Evolutionary conservation across 192 early-diverging fungal species (phyloP).

Genomic region (Phycomyces blakesleeanus): DNA sequence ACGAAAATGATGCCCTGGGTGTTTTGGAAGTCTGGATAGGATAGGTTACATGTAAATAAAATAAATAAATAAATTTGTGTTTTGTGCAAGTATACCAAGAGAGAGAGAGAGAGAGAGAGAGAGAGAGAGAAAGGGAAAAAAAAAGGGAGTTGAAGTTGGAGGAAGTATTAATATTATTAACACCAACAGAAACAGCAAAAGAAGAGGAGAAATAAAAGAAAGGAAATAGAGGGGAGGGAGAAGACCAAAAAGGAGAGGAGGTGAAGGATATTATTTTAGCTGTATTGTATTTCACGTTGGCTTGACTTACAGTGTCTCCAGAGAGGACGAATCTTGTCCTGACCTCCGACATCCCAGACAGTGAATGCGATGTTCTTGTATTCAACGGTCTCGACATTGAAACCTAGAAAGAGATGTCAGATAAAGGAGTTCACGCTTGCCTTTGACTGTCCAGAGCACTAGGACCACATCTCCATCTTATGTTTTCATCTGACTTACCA

Average conservation of each 20-base stretch:
- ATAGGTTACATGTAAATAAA: too few relatives aligned
- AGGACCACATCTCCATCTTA: not conserved
- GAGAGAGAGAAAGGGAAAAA: too few relatives aligned
- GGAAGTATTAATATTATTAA: too few relatives aligned
- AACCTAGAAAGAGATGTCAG: slow-evolving; percentile 49
- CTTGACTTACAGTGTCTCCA: slow-evolving; percentile 90
- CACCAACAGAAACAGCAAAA: too few relatives aligned
- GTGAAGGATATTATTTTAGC: not conserved
- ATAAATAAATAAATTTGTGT: too few relatives aligned
- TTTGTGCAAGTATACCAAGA: too few relatives aligned
- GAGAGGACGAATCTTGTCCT: slow-evolving; percentile 95
- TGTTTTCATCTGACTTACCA: slow-evolving; percentile 48
- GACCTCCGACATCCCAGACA: slow-evolving; percentile 98
- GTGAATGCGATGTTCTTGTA: slow-evolving; percentile 98
- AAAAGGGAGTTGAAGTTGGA: too few relatives aligned
- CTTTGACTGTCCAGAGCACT: too few relatives aligned
- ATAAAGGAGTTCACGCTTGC: too few relatives aligned
- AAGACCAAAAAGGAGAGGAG: not conserved
- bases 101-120: too few relatives aligned
- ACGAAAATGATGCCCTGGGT: slow-evolving; percentile 96
- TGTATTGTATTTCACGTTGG: not conserved
- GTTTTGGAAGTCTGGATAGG: slow-evolving; percentile 95
- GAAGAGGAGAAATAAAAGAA: too few relatives aligned
- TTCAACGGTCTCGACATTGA: slow-evolving; percentile 96
- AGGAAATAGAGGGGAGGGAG: not conserved